phyloP scores from a whole-genome alignment of 2,329 filamentous ascomycete species.

The Exserohilum turcica region DNA sequence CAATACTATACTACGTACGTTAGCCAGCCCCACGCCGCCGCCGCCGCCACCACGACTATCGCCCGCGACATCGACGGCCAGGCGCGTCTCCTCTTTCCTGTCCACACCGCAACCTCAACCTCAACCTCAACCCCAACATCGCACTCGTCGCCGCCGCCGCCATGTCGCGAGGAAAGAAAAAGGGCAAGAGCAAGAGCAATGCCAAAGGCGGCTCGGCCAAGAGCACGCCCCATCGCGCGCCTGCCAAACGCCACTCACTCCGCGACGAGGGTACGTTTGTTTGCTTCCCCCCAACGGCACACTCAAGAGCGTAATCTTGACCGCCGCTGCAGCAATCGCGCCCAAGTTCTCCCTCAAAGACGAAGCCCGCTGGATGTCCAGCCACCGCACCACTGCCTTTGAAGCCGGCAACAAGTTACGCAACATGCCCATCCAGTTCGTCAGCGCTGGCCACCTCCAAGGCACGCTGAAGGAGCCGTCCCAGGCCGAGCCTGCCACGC shows the following conservation, averaged over 20 bases:
- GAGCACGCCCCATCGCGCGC: constrained; percentile 25
- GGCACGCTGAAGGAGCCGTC: constrained; percentile 44
- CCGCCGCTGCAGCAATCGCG: constrained; percentile 19
- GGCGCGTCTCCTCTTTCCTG: constrained; percentile 15
- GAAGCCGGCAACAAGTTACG: constrained; percentile 58
- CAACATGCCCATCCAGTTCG: constrained; percentile 62
- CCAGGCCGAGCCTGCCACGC: constrained; percentile 9
- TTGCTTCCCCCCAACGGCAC: constrained; percentile 1
- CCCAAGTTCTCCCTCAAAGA: constrained; percentile 57
- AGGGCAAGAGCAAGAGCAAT: constrained; percentile 38
- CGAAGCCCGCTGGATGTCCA: constrained; percentile 63
- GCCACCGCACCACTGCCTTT: constrained; percentile 53
- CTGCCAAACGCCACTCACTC: constrained; percentile 17
- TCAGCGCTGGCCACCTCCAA: constrained; percentile 60
- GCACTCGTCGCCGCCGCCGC: constrained; percentile 1
- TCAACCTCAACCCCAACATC: background rate
- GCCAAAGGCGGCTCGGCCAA: constrained; percentile 27
- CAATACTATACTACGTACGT: too few species aligned
- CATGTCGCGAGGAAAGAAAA: constrained; percentile 35
- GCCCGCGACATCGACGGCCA: constrained; percentile 1
- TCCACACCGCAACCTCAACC: too few species aligned
- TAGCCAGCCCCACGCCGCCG: constrained; percentile 9
- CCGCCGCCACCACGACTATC: background rate
- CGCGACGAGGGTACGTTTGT: constrained; percentile 27
- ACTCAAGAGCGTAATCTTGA: constrained; percentile 21